Evolutionary conservation across 2,329 filamentous ascomycete species (phyloP).

Genomic region (Colletotrichum agaves): DNA sequence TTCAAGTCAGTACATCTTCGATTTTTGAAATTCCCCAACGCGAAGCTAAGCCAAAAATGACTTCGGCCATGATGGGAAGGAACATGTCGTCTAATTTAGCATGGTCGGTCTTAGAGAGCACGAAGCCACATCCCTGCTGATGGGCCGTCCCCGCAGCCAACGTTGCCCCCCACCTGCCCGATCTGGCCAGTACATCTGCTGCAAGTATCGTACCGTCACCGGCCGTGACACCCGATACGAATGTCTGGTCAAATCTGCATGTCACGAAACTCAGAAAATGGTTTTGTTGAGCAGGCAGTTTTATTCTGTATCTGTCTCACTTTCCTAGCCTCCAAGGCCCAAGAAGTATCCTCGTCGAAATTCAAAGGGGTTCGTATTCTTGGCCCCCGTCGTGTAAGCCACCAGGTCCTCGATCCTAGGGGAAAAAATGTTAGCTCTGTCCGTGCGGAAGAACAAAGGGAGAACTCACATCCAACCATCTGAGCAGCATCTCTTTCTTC

Average conservation of each 20-base stretch:
- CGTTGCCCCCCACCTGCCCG: conserved; percentile 16
- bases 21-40: too few relatives aligned
- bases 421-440: not conserved
- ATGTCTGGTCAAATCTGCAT: not conserved
- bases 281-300: not conserved
- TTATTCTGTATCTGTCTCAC: not conserved
- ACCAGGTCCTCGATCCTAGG: not conserved
- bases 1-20: too few relatives aligned
- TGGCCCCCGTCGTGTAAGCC: not conserved
- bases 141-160: conserved; percentile 6
- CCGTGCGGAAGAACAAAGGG: too few relatives aligned
- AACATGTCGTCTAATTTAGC: conserved; percentile 17
- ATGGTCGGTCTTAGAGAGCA: not conserved
- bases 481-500: conserved; percentile 13
- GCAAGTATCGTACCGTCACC: conserved; percentile 1
- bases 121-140: not conserved
- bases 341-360: not conserved
- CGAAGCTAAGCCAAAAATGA: not conserved
- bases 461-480: conserved; percentile 20
- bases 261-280: not conserved
- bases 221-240: not conserved
- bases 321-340: not conserved
- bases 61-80: not conserved
- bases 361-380: too few relatives aligned
- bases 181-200: conserved; percentile 18